Evolutionary conservation across 2,329 filamentous ascomycete genomes (phyloP), one percentile per base, ranked within the genome.

Genomic region (Fusarium begoniae): DNA sequence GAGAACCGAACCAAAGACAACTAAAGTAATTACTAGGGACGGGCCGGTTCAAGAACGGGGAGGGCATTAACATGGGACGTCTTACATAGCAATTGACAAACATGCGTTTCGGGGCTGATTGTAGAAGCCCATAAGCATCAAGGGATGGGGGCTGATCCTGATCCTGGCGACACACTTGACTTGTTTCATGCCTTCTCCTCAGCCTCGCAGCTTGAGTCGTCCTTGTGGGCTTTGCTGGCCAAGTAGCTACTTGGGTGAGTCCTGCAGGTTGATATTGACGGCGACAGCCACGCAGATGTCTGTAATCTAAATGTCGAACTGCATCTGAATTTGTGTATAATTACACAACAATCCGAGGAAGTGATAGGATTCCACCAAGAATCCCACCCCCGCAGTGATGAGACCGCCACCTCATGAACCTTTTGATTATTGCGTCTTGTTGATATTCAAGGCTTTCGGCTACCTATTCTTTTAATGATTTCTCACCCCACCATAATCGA

Each of bases 11-110:
- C 67, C 54, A 70, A 62, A 64, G 66, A 51, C 44, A 60, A 53
- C 61, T 63, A 57, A 59, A 75, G 55, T 76, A 64, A 75, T 60
- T 77, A 61, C 77, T 78, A 78, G 77, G 77, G 77, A 78, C 77
- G 77, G 77, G 57, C 77, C 77, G 77, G 75, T 44, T 26, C 69
- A 66, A 70, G 47, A 61, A 75, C 55, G 67, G 67, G 67, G 55
- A 79, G 68, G 74, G 66, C 37, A 18, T 66, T 66, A 66, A 61
- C 66, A 70, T 74, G 65, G 66, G 55, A 72, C 58, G 57, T 63
- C 59, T 63, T 57, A 68, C 68, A 61, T 38, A 68, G 47, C 53
- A 60, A 64, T 57, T 59, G 58, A 55, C 51, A 73, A 48, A 50
- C 66, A 73, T 54, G 44, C 68, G 55, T 65, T 68, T 66, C 41